phyloP scores from a whole-genome alignment of 495 filamentous ascomycete species.

The Penicillium malachiteum region DNA sequence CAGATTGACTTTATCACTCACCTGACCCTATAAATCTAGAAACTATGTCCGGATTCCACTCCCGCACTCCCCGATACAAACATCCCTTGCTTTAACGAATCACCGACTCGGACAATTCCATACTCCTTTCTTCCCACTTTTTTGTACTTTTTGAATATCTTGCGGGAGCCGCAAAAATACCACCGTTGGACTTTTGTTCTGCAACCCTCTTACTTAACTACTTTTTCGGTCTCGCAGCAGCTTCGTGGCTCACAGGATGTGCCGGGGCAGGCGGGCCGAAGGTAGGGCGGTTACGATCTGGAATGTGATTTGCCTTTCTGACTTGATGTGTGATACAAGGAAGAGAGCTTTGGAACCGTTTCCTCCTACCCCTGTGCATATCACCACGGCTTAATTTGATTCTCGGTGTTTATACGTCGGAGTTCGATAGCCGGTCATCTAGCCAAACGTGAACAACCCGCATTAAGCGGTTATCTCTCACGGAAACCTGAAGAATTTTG shows the following conservation, averaged over 20 bases:
- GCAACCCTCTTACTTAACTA: not conserved
- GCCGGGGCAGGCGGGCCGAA: constrained; percentile 16
- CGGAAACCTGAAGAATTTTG: not conserved
- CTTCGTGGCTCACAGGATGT: not conserved
- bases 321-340: constrained; percentile 14
- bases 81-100: constrained; percentile 25
- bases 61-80: constrained; percentile 18
- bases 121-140: not conserved
- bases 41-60: constrained; percentile 20
- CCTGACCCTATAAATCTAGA: constrained; percentile 21
- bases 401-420: not conserved
- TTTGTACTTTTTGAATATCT: not conserved
- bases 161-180: constrained; percentile 4
- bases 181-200: constrained; percentile 4
- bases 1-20: constrained; percentile 19
- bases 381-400: not conserved
- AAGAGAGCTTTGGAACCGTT: constrained; percentile 2
- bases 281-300: constrained; percentile 14
- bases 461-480: not conserved
- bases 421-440: too few relatives aligned
- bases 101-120: constrained; percentile 7
- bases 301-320: constrained; percentile 22
- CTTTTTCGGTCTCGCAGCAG: not conserved
- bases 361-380: not conserved
- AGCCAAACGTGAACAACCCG: not conserved